Base-by-base conservation (phyloP, 495 filamentous ascomycete species). In the Baudoinia panamericana region DNA sequence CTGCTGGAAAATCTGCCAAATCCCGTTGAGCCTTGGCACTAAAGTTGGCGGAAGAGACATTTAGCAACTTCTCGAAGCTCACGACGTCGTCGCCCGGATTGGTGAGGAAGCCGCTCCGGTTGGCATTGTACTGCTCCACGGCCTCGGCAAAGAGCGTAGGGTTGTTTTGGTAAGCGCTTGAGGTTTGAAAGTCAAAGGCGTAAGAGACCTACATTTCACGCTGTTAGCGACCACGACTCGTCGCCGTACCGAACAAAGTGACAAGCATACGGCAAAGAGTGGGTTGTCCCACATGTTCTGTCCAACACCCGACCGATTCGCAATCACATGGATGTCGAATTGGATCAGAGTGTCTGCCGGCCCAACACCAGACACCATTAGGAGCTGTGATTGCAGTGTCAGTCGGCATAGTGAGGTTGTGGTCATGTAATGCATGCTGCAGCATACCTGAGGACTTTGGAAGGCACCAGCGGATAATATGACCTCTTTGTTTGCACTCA, bases 381-480 rank as follows among this genome's bases (percentile, higher is more conserved):
- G 45, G 27, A 49, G 16, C 43, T 55, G 39, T 9, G 37, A 48
- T 1, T n/a, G n/a, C n/a, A n/a, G n/a, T n/a, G n/a, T n/a, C n/a
- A n/a, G n/a, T n/a, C n/a, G n/a, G n/a, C n/a, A n/a, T n/a, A n/a
- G n/a, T n/a, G n/a, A n/a, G n/a, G n/a, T n/a, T n/a, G n/a, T n/a
- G n/a, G n/a, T n/a, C n/a, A n/a, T n/a, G n/a, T n/a, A n/a, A n/a
- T n/a, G n/a, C n/a, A n/a, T n/a, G n/a, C n/a, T n/a, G n/a, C n/a
- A n/a, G n/a, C n/a, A n/a, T n/a, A n/a, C n/a, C n/a, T n/a, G 42
- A 9, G 40, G 51, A 0, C 58, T 60, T 53, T 80, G 67, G 17
- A 77, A 29, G 46, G 49, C 62, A 7, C 73, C 73, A 4, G 69
- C 68, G 3, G 70, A 68, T 1, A 76, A 19, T 24, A 78, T 71